Evolutionary conservation across 257 asterid genomes (phyloP), one percentile per base, ranked within the genome.

Genomic region (Rauvolfia tetraphylla): DNA sequence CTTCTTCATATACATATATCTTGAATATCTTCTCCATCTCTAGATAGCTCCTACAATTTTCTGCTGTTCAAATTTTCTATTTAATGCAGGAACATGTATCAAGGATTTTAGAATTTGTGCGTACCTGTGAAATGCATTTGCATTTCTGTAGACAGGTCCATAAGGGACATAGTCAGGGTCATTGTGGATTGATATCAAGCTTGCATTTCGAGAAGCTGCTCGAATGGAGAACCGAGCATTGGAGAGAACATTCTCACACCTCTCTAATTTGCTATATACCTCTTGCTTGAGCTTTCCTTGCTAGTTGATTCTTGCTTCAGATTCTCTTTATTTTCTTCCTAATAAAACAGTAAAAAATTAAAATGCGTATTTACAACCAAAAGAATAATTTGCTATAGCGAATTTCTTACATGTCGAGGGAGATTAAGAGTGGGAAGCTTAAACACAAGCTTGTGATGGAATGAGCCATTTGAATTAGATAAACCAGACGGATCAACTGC

Each of bases 1-100:
- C 98, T 86, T 93, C 98, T 69, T 88, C 84, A 73, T 93, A 93
- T 12, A 90, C 90, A 42, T 88, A 93, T 4, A 89, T 79, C 85
- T 93, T 93, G 87, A 93, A 93, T 80, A n/a, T 58, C 44, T 74
- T 88, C 89, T 92, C 98, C 97, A 93, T 92, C 77, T 90, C 94
- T 13, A 53, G 74, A 81, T 92, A 90, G 84, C 97, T 93, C 88
- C 96, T 92, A 42, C n/a, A 54, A 33, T 36, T 29, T 69, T 42
- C 4, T 34, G 17, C 23, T n/a, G 1, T 1, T 12, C 7, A 54
- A 74, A n/a, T 31, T 20, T 22, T 59, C 12, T 13, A 41, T 13
- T 4, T 2, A 25, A n/a, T 42, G 3, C 38, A 42, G 48, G 22
- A 58, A 39, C 13, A 38, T 39, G 20, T 31, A 75, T n/a, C 29